Conservation (phyloP, 163 green algal genomes). For the Chlorella variabilis region DNA sequence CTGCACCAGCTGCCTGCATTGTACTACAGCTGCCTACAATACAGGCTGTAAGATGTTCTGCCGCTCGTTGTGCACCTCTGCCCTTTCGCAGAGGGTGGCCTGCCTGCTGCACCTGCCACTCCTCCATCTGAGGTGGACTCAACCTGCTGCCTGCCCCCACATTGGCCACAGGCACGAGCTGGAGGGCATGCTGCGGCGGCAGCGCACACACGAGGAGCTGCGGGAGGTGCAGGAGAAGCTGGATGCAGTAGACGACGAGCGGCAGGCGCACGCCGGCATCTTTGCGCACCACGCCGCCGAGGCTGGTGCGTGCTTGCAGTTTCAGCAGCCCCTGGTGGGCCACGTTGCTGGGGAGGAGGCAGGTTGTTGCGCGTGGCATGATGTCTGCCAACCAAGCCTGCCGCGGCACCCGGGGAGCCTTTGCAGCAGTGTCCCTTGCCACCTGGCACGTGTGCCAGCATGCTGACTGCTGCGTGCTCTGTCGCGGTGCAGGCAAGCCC, state of each 20-base stretch:
- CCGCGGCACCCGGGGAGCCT: too few relatives aligned
- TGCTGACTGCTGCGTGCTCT: neutral
- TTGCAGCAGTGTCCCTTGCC: neutral
- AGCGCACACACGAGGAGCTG: constrained; percentile 8
- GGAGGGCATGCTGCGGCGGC: constrained; percentile 21
- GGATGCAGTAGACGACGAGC: constrained; percentile 26
- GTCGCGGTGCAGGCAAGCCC: neutral
- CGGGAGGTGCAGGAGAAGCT: constrained; percentile 21
- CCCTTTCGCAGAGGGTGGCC: too few relatives aligned
- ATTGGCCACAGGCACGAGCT: constrained; percentile 29
- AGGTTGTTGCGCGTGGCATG: too few relatives aligned
- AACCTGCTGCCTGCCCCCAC: too few relatives aligned
- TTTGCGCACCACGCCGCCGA: constrained; percentile 9
- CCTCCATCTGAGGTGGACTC: too few relatives aligned
- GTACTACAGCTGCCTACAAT: neutral
- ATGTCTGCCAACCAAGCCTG: too few relatives aligned
- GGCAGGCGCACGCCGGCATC: constrained; percentile 16
- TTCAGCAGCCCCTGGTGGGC: too few relatives aligned
- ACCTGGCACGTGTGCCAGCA: too few relatives aligned
- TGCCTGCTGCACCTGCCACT: too few relatives aligned
- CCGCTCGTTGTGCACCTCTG: too few relatives aligned
- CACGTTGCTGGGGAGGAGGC: too few relatives aligned
- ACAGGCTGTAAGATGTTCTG: too few relatives aligned
- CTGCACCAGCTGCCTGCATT: neutral
- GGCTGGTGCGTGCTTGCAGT: neutral